Evolutionary conservation across 345 rosid species (phyloP), one percentile per base, ranked within the genome.

Genomic region (Eutrema heterophyllum): DNA sequence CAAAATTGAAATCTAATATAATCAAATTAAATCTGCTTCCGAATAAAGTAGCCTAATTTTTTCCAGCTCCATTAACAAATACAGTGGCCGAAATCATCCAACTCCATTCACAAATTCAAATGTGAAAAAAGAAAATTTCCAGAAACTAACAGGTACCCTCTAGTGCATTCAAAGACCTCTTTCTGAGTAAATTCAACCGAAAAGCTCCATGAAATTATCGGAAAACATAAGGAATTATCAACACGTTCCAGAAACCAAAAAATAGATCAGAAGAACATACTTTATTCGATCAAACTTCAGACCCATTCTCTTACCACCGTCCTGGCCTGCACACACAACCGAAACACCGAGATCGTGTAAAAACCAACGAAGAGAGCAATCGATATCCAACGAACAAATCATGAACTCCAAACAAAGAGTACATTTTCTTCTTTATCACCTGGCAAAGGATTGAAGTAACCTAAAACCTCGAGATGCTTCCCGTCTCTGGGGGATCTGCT

Each of bases 291-390:
- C 96, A 49, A 95, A 95, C 74, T 89, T 92, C 9, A 89, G 85
- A 66, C 99, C 96, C 97, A 95, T 90, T 50, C 97, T 72, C 80
- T 95, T 95, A 57, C 97, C 97, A 16, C 97, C 91, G 69, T 88
- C 99, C 79, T 88, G 97, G 70, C 97, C 96, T 95, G 77, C 36
- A 70, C 60, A 72, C 18, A 72, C 18, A 29, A 30, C 3, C 46
- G 24, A 55, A 46, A 49, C 45, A 46, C 3, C 15, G n/a, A 49
- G 51, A 80, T 65, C 4, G 15, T 43, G 55, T 65, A 56, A 68
- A n/a, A 44, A 62, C 62, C 36, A 54, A 52, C 8, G 50, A 44
- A 44, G 52, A 24, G 33, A 44, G 2, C 4, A 16, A 38, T 24
- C 9, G 24, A 1, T 27, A 21, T 8, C 24, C 48, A 10, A 40